Evolutionary conservation across 768 basidiomycete genomes (phyloP).

Genomic region (Rhodosporidiobolus sp.): DNA sequence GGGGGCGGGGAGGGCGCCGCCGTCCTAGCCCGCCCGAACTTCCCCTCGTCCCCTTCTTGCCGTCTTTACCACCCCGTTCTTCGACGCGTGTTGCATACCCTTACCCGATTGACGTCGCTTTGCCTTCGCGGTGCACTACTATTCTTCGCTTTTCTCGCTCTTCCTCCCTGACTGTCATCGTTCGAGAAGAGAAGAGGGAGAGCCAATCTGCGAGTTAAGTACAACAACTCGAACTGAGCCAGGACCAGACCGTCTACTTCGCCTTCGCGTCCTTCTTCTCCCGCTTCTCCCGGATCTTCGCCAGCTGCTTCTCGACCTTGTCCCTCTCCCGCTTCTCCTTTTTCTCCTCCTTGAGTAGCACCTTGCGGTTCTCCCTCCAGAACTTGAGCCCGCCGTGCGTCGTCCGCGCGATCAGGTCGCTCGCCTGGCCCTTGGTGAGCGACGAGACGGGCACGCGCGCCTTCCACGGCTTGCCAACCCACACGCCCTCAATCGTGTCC

Average conservation of each 20-base stretch:
- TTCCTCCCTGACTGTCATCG: too few relatives aligned
- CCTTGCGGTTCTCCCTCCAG: background rate
- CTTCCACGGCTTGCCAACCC: conserved; percentile 45
- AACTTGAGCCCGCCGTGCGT: conserved; percentile 60
- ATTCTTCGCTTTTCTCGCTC: too few relatives aligned
- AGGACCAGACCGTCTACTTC: background rate
- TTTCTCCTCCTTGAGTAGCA: background rate
- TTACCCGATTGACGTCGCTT: too few relatives aligned
- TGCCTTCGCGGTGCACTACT: too few relatives aligned
- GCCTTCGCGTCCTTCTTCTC: background rate
- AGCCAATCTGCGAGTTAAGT: too few relatives aligned
- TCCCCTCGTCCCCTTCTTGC: too few relatives aligned
- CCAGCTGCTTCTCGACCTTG: background rate
- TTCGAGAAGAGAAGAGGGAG: too few relatives aligned
- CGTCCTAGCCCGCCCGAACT: too few relatives aligned
- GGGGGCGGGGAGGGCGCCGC: too few relatives aligned
- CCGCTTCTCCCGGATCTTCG: background rate
- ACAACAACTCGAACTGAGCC: too few relatives aligned
- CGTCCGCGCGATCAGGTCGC: conserved; percentile 70
- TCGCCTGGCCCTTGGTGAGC: conserved; percentile 75
- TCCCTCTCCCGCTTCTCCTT: background rate
- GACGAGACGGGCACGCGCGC: conserved; percentile 45
- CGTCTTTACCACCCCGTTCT: too few relatives aligned
- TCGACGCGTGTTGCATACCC: too few relatives aligned
- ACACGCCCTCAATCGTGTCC: background rate